Conservation (phyloP, 2,329 filamentous ascomycete genomes). For the Pseudocercospora fuligena region DNA sequence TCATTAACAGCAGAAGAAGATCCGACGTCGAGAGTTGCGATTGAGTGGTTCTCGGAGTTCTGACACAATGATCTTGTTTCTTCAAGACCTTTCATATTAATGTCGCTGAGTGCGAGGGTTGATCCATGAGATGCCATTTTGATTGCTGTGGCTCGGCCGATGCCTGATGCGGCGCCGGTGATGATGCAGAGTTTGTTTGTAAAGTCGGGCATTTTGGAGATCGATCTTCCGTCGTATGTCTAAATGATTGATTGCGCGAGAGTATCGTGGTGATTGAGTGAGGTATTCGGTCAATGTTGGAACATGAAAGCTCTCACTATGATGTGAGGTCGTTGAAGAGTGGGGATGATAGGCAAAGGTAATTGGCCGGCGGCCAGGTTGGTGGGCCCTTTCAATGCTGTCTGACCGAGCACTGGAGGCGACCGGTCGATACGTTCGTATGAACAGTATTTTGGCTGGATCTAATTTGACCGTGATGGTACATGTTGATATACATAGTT, state of each 20-base stretch:
- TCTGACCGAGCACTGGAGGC: neutral
- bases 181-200: conserved; percentile 37
- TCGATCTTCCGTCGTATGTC: neutral
- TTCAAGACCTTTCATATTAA: conserved; percentile 40
- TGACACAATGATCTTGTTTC: conserved; percentile 33
- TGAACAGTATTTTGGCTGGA: neutral
- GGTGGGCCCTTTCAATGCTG: neutral
- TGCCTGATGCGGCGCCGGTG: conserved; percentile 44
- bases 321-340: neutral
- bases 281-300: neutral
- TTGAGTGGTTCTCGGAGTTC: conserved; percentile 8
- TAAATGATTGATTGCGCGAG: neutral
- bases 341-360: neutral
- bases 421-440: neutral
- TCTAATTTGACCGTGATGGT: neutral
- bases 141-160: conserved; percentile 49
- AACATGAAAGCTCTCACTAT: neutral
- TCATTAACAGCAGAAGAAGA: conserved; percentile 31
- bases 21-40: conserved; percentile 39
- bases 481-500: neutral
- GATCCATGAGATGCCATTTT: conserved; percentile 52
- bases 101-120: conserved; percentile 49
- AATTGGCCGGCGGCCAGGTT: neutral
- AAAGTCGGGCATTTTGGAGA: conserved; percentile 26
- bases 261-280: neutral